phyloP scores from a whole-genome alignment of 805 yeast genomes.

The Myxozyma mucilagina region DNA sequence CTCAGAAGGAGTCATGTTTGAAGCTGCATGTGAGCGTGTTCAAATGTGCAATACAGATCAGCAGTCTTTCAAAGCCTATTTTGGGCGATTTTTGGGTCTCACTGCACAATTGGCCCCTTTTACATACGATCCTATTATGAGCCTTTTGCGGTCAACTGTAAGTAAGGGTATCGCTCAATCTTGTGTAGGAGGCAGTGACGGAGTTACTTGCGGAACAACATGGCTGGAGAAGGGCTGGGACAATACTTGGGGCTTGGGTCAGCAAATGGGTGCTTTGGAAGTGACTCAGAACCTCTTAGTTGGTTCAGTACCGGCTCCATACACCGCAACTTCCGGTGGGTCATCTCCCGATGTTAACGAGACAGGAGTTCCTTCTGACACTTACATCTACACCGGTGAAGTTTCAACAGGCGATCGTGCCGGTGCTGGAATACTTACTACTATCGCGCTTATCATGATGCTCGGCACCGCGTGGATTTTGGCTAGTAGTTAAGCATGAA shows the following conservation, averaged over 20 bases:
- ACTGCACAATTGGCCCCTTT: slow-evolving; percentile 71
- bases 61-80: slow-evolving; percentile 86
- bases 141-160: slow-evolving; percentile 46
- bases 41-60: slow-evolving; percentile 79
- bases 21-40: slow-evolving; percentile 75
- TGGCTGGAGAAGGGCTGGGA: slow-evolving; percentile 77
- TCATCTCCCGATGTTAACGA: slow-evolving; percentile 46
- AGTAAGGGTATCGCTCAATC: slow-evolving; percentile 75
- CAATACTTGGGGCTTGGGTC: slow-evolving; percentile 78
- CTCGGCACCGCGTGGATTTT: slow-evolving; percentile 21
- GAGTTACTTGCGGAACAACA: slow-evolving; percentile 82
- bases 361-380: slow-evolving; percentile 1
- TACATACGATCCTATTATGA: slow-evolving; percentile 42
- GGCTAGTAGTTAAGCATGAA: neutral
- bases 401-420: slow-evolving; percentile 22
- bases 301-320: slow-evolving; percentile 45
- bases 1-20: slow-evolving; percentile 60
- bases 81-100: slow-evolving; percentile 69
- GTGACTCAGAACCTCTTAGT: slow-evolving; percentile 44
- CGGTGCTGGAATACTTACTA: slow-evolving; percentile 28
- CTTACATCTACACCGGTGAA: neutral
- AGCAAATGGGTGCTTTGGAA: slow-evolving; percentile 85
- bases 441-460: slow-evolving; percentile 19
- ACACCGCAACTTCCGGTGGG: slow-evolving; percentile 38
- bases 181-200: slow-evolving; percentile 86